Percentiles rank a stretch among this genome's conserved stretches.
Evolutionary conservation across 768 basidiomycete genomes (phyloP).

Genomic region (Panus rudis): DNA sequence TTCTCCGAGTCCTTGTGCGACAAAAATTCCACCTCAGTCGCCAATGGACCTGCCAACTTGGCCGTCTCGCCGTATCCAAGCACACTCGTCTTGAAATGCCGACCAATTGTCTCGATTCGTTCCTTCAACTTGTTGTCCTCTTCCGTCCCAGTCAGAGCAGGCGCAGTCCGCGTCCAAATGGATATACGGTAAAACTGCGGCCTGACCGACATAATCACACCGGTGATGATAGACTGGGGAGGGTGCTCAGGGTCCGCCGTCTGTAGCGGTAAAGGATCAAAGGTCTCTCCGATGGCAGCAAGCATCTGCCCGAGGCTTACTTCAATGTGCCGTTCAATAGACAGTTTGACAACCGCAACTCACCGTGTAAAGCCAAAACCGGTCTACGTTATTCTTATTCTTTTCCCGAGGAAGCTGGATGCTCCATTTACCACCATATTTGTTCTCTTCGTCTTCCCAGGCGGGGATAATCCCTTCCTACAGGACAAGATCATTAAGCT

Average conservation of each 20-base stretch:
- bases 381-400: conserved; percentile 76
- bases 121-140: conserved; percentile 59
- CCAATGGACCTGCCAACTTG: conserved; percentile 76
- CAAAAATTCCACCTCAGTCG: conserved; percentile 91
- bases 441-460: conserved; percentile 97
- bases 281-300: conserved; percentile 98
- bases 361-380: conserved; percentile 98
- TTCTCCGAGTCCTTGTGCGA: conserved; percentile 94
- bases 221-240: conserved; percentile 51
- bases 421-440: conserved; percentile 97
- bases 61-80: conserved; percentile 73
- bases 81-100: conserved; percentile 87
- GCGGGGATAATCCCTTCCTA: conserved; percentile 95
- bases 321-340: background rate
- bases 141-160: conserved; percentile 28
- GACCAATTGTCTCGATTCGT: conserved; percentile 78
- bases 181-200: conserved; percentile 94
- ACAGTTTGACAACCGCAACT: conserved; percentile 10
- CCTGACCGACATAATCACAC: conserved; percentile 81
- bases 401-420: conserved; percentile 97
- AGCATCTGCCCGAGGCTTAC: conserved; percentile 83
- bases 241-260: conserved; percentile 35
- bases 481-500: background rate
- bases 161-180: conserved; percentile 93
- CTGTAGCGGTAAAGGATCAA: conserved; percentile 82